Evolutionary conservation across 257 asterid species (phyloP).

Genomic region (Solanum chmielewskii): DNA sequence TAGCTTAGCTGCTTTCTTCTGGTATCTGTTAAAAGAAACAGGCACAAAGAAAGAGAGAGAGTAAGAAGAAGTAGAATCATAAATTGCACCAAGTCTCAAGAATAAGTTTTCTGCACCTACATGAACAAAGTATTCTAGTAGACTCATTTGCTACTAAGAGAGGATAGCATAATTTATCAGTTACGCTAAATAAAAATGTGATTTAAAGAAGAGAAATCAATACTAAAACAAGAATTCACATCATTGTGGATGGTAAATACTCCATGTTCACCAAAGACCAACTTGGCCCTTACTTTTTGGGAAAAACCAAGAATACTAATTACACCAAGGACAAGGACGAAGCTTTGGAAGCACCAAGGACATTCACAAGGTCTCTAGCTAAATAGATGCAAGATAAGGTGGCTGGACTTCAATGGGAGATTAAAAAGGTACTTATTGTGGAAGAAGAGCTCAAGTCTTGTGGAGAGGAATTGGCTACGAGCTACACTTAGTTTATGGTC

Average conservation of each 20-base stretch:
- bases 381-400: not conserved
- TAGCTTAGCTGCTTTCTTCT: constrained; percentile 81
- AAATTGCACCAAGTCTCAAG: not conserved
- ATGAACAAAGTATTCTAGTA: not conserved
- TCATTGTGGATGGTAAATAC: not conserved
- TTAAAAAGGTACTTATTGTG: not conserved
- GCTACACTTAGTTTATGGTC: not conserved
- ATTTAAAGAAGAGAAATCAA: not conserved
- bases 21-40: constrained; percentile 46
- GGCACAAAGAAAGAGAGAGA: not conserved
- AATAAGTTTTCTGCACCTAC: not conserved
- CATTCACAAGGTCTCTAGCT: not conserved
- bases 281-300: not conserved
- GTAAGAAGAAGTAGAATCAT: not conserved
- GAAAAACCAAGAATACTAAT: not conserved
- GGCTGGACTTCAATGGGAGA: not conserved
- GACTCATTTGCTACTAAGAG: not conserved
- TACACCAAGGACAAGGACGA: not conserved
- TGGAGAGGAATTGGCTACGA: not conserved
- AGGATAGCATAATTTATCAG: not conserved
- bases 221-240: not conserved
- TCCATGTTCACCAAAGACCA: not conserved
- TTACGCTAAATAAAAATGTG: not conserved
- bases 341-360: not conserved
- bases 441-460: not conserved